These are phyloP conservation scores for Cutaneotrichosporon sp. DNA, from an alignment of 1,284 basidiomycete species.

Conservation along the genomic window DNA sequence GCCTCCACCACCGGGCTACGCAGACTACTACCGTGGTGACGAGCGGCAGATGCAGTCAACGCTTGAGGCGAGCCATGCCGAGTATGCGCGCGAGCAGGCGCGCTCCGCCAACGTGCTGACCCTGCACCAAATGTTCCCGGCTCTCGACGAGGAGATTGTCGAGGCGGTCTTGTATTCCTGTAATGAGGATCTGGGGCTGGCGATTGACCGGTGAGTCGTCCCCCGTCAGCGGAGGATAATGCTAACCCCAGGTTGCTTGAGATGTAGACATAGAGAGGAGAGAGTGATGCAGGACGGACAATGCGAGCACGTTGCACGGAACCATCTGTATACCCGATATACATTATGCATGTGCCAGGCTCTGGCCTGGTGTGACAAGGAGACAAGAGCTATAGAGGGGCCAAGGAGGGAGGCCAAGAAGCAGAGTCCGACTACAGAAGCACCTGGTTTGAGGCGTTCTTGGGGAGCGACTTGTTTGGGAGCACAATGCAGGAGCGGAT, in stretches of 20 bases:
- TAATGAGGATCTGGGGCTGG: constrained; percentile 78
- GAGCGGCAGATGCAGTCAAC: constrained; percentile 25
- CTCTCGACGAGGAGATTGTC: constrained; percentile 69
- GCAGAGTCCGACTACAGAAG: constrained; percentile 48
- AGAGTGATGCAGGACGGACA: background rate
- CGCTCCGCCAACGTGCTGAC: constrained; percentile 55
- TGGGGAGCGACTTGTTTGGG: constrained; percentile 51
- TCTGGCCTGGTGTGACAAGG: background rate
- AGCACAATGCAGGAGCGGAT: constrained; percentile 52
- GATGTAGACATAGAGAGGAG: constrained; percentile 9
- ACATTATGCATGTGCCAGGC: constrained; percentile 1
- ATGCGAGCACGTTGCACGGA: background rate
- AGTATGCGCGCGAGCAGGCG: constrained; percentile 27
- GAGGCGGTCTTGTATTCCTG: constrained; percentile 83
- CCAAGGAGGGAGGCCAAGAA: no score
- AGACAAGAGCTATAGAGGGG: background rate
- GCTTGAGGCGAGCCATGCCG: constrained; percentile 34
- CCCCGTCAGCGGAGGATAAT: background rate
- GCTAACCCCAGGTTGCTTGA: constrained; percentile 17
- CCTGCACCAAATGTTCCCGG: constrained; percentile 78
- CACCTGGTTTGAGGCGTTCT: constrained; percentile 51
- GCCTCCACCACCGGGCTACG: background rate
- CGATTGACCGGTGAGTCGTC: constrained; percentile 59
- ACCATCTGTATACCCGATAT: background rate
- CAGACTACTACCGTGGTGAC: background rate